Base-by-base conservation (phyloP, 1,284 basidiomycete species). In the Ustilago loliicola region DNA sequence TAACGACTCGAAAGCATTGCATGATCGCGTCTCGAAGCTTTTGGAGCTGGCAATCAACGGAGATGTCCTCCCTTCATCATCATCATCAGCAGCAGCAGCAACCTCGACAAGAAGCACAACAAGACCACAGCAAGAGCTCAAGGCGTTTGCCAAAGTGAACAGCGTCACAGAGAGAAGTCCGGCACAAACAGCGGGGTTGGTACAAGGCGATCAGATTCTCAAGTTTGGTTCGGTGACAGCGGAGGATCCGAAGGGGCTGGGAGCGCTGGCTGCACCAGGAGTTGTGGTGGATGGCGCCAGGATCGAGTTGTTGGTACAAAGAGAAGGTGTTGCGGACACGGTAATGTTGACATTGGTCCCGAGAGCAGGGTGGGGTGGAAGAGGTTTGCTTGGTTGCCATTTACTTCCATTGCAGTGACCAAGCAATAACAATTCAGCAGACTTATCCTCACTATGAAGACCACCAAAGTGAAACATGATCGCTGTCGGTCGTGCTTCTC, bases 1-100 rank as follows among this genome's bases (percentile, higher is more conserved):
- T 8, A 83, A 80, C 54, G 81, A 83, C 65, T 62, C 66, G 9
- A 67, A 74, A 17, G 72, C 68, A 8, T 17, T 83, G 8, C 60
- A 73, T 0, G 68, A 77, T 2, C 64, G 74, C 3, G 67, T 81
- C 11, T 61, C 65, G 1, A 56, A 69, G 51, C 58, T 80, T 34
- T 61, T 81, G 15, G 61, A 83, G 36, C 63, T 75, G 8, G 80
- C 81, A 10, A 67, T 73, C 56, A 77, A 75, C 53, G 77, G 74
- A 1, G 69, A 74, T 38, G 30, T 55, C 1, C 19, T 51, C 0
- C 21, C 34, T 29, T 10, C 23, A 50, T 8, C 11, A 50, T 17
- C 48, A 27, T 29, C 48, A 15, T 27, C 48, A 50, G 23, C n/a
- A 15, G 23, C 48, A 4, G 7, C 27, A 19, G 21, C 29, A 15